Percentiles rank a stretch among this genome's conserved stretches.
These are phyloP conservation scores for Cucurbita ficifolia DNA, from an alignment of 306 rosid genomes.

Conservation along the genomic window DNA sequence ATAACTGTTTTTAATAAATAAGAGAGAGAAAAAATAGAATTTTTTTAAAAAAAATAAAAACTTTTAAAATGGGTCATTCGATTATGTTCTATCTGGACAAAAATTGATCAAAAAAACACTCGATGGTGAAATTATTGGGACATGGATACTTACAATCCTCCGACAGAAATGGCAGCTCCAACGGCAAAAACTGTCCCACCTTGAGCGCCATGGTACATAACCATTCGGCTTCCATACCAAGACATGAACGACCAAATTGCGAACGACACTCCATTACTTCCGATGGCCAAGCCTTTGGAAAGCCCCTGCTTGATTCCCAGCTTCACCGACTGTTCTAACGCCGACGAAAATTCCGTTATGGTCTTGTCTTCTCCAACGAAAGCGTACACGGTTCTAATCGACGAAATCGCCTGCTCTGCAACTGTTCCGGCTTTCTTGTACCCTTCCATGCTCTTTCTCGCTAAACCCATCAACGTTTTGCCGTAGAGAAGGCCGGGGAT, in stretches of 20 bases:
- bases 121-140: too few species aligned
- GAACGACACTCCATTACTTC: slow-evolving; percentile 73
- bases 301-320: slow-evolving; percentile 75
- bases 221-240: slow-evolving; percentile 71
- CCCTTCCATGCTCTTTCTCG: slow-evolving; percentile 54
- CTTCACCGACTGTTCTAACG: slow-evolving; percentile 49
- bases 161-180: slow-evolving; percentile 62
- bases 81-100: background rate
- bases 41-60: too few species aligned
- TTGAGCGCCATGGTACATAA: slow-evolving; percentile 75
- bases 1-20: too few species aligned
- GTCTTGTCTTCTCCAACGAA: slow-evolving; percentile 72
- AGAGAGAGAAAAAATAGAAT: too few species aligned
- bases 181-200: slow-evolving; percentile 84
- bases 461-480: slow-evolving; percentile 50
- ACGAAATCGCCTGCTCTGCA: slow-evolving; percentile 79
- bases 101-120: background rate
- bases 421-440: slow-evolving; percentile 52
- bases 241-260: slow-evolving; percentile 84
- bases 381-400: slow-evolving; percentile 74
- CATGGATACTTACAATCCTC: slow-evolving; percentile 54
- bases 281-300: slow-evolving; percentile 83
- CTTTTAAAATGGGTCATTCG: too few species aligned
- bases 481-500: slow-evolving; percentile 81
- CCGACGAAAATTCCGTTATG: slow-evolving; percentile 43